Evolutionary conservation across 2,329 filamentous ascomycete species (phyloP), one percentile per base, ranked within the genome.

Genomic region (Phaeomoniella chlamydospora): DNA sequence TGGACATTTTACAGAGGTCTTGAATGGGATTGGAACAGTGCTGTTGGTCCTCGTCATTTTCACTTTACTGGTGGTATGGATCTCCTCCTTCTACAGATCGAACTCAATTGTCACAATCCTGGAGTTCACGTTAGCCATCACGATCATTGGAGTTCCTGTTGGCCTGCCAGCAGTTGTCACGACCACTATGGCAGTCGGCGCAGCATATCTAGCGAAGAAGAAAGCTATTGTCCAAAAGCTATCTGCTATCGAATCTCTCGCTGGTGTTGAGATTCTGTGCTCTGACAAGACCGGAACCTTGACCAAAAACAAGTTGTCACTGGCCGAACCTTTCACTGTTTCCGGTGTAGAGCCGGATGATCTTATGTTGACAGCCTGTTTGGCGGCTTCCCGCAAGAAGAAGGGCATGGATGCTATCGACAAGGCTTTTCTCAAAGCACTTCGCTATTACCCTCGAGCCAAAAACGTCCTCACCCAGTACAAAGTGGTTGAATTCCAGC

Each of bases 391-490:
- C 47, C 81, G 84, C 66, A 93, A 90, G 74, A 88, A 87, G 73
- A 92, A 92, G 70, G 85, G 84, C 67, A 87, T 93, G 45, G 85
- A 93, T 56, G 82, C 86, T 47, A 93, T 93, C 49, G 86, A 93
- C 72, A 90, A 88, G 70, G 85, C 84, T 55, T 93, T 93, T 70
- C 70, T 93, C 48, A 92, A 90, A 68, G 73, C 80, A 15, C 75
- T 93, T 44, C 74, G 74, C 55, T 78, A 69, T 65, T 93, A 92
- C 58, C 85, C 85, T 43, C 74, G 74, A 43, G 84, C 83, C 61
- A 92, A 90, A 71, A 60, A 66, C 42, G 77, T 81, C 37, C 73
- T 93, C 37, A 74, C 74, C 63, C 83, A 84, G 65, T 92, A 88
- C 72, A 80, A 78, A 61, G 80, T 87, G 41, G 62, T 88, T 47